Evolutionary conservation across 2,329 filamentous ascomycete genomes (phyloP).

Genomic region (Sclerotinia glacialis): DNA sequence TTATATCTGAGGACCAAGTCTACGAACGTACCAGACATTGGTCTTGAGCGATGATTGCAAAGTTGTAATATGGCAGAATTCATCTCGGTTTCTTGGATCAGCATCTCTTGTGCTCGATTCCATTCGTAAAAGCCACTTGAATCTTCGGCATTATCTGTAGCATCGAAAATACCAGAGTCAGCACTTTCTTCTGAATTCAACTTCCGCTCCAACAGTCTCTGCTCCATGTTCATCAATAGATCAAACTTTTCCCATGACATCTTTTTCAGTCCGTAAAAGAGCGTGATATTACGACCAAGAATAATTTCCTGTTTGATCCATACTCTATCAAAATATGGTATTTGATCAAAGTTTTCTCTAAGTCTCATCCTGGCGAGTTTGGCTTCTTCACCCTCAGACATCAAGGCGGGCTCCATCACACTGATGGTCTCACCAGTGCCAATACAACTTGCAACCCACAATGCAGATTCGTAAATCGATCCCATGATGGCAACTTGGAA

Average conservation of each 20-base stretch:
- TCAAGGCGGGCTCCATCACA: too few species aligned
- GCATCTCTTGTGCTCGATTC: neutral
- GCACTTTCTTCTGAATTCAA: neutral
- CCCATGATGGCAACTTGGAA: conserved; percentile 26
- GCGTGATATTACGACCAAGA: neutral
- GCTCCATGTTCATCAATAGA: neutral
- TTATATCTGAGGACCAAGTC: conserved; percentile 1
- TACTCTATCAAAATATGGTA: conserved; percentile 17
- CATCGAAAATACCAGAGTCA: neutral
- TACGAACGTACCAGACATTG: neutral
- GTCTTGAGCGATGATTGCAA: conserved; percentile 2
- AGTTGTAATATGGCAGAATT: neutral
- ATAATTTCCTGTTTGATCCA: conserved; percentile 19
- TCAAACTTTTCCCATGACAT: conserved; percentile 3
- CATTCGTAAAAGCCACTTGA: neutral
- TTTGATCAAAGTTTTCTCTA: conserved; percentile 6
- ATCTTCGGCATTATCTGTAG: neutral
- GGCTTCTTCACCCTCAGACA: neutral
- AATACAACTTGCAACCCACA: conserved; percentile 26
- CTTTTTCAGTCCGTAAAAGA: conserved; percentile 8
- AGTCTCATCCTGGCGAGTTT: neutral
- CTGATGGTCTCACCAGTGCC: conserved; percentile 18
- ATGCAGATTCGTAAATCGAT: conserved; percentile 25
- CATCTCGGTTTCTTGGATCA: neutral
- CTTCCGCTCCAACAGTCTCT: neutral